Conservation (phyloP, 805 yeast genomes). For the Lipomyces orientalis region DNA sequence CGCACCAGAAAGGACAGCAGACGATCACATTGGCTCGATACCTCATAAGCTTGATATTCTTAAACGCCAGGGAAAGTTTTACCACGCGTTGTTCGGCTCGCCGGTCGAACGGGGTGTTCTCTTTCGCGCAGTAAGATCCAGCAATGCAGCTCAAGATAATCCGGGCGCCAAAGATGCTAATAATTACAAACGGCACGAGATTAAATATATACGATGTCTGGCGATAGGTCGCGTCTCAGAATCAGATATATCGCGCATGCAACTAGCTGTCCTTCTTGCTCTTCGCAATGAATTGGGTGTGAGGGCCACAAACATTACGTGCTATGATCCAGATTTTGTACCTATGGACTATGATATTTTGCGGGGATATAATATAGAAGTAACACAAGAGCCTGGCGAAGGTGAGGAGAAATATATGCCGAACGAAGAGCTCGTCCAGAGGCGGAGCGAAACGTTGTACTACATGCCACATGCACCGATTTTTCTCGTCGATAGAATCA, state of each 20-base stretch:
- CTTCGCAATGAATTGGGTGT: conserved; percentile 45
- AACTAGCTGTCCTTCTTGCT: conserved; percentile 62
- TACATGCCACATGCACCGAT: conserved; percentile 82
- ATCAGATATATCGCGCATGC: conserved; percentile 58
- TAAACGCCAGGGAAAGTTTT: conserved; percentile 12
- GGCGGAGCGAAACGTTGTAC: conserved; percentile 49
- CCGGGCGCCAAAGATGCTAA: neutral
- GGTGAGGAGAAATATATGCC: conserved; percentile 4
- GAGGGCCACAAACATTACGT: conserved; percentile 46
- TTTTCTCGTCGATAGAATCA: conserved; percentile 39
- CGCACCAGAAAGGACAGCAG: conserved; percentile 7
- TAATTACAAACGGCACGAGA: neutral
- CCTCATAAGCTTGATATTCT: conserved; percentile 8
- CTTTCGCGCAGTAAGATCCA: neutral
- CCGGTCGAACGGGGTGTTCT: conserved; percentile 3
- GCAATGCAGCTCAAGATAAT: neutral
- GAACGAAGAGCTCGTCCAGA: neutral
- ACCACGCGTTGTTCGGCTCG: conserved; percentile 1
- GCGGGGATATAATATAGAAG: conserved; percentile 39
- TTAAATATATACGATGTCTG: conserved; percentile 59
- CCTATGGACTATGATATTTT: conserved; percentile 52
- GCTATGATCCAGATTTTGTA: conserved; percentile 71
- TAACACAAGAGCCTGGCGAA: conserved; percentile 28
- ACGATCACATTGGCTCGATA: conserved; percentile 10
- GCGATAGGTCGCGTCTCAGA: conserved; percentile 73